Percentiles rank a stretch among this genome's conserved stretches.
These are phyloP conservation scores for Phenoliferia sp. DNA, from an alignment of 1,284 basidiomycete genomes.

Conservation along the genomic window DNA sequence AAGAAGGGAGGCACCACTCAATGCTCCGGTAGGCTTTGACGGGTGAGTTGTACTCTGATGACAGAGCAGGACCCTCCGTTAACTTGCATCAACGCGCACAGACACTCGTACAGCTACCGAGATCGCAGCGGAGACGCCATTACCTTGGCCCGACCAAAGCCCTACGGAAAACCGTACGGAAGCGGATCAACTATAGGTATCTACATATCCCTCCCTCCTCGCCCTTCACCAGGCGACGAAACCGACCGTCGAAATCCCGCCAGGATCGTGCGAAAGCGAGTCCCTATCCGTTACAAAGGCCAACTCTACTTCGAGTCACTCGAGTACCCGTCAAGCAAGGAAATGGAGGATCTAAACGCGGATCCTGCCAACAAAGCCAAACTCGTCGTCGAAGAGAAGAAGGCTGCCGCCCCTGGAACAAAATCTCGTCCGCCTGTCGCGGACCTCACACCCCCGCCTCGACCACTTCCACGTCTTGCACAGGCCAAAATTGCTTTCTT, in stretches of 20 bases:
- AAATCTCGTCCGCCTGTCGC: constrained; percentile 34
- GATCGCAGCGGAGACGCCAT: constrained; percentile 91
- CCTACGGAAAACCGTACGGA: constrained; percentile 68
- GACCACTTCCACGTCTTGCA: constrained; percentile 64
- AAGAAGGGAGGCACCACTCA: constrained; percentile 82
- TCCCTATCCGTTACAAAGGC: constrained; percentile 91
- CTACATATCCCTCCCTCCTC: constrained; percentile 78
- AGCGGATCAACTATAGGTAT: constrained; percentile 89
- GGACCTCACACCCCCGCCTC: constrained; percentile 46
- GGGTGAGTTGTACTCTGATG: constrained; percentile 44
- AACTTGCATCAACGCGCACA: not conserved
- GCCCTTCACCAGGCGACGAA: constrained; percentile 47
- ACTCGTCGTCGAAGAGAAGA: constrained; percentile 28
- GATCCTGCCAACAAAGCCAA: constrained; percentile 48
- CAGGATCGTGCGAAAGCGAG: constrained; percentile 73
- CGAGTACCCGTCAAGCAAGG: constrained; percentile 85
- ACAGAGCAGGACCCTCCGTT: not conserved
- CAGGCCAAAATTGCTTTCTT: constrained; percentile 83
- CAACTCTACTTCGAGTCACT: constrained; percentile 93
- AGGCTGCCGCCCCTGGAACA: constrained; percentile 51
- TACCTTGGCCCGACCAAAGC: constrained; percentile 69
- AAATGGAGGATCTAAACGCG: constrained; percentile 67
- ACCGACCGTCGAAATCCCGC: constrained; percentile 58
- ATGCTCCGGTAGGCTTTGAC: constrained; percentile 88
- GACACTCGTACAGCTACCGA: constrained; percentile 81